Evolutionary conservation across 1,284 basidiomycete species (phyloP), one percentile per base, ranked within the genome.

Genomic region (Somion occarium): DNA sequence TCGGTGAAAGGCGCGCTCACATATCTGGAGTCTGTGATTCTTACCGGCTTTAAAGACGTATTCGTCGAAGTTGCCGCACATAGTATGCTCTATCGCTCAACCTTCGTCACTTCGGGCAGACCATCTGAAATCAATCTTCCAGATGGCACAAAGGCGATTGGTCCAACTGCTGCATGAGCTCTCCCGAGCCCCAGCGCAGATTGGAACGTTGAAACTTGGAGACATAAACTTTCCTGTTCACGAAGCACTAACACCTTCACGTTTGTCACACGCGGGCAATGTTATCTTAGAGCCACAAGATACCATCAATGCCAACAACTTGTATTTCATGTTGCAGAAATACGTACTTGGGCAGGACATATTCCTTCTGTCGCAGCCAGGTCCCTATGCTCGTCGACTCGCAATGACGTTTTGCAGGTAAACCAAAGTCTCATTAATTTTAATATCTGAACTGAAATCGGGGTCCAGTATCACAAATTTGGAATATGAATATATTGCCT

Each of bases 321-420:
- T 85, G 37, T 75, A 82, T 62, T 85, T 82, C 56, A 72, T 85
- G 66, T 61, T 85, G 56, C 81, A 85, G 69, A 85, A 85, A 61
- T 80, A 78, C 62, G 60, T 84, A n/a, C 71, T 85, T 1, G 82
- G 80, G 2, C 82, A 85, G 61, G 82, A 85, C 61, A 68, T 83
- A 3, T 85, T 84, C 63, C 64, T 85, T 18, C 68, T 84, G 1
- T 79, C 79, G 0, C 81, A 84, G 58, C 82, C 82, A 0, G 82
- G 83, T 0, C 80, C 82, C 1, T 85, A 84, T 64, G 81, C 82
- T 5, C 69, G 82, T 24, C 64, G 80, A 34, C 64, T 84, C 39
- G 80, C 78, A 1, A 63, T 84, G 66, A 82, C 80, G 5, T 84
- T 84, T 64, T 82, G 80, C 23, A 78, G 76, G 82, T 80, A 53